Percentiles rank a stretch among this genome's conserved stretches.
phyloP scores from a whole-genome alignment of 495 filamentous ascomycete genomes.

The Tuber microsphaerosporum region DNA sequence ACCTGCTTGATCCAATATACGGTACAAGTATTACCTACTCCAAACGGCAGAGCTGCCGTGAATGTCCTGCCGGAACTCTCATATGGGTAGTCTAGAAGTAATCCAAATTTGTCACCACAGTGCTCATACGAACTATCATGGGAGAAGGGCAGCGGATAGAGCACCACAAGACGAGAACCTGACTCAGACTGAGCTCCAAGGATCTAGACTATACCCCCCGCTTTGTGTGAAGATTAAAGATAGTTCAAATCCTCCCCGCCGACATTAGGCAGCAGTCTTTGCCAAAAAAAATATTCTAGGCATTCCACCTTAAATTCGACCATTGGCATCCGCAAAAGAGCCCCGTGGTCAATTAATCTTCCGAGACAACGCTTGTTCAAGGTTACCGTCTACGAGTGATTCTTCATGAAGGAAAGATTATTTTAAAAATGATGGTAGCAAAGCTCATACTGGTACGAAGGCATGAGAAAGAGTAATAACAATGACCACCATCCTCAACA shows the following conservation, averaged over 20 bases:
- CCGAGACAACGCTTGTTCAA: background rate
- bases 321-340: background rate
- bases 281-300: background rate
- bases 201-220: background rate
- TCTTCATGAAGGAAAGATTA: background rate
- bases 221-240: background rate
- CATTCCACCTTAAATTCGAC: background rate
- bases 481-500: background rate
- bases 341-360: too few species aligned
- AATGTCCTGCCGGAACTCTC: background rate
- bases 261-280: background rate
- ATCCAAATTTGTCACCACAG: background rate
- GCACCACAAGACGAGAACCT: background rate
- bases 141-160: background rate
- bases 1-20: background rate
- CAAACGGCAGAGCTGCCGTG: background rate
- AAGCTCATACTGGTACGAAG: background rate
- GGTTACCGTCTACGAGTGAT: background rate
- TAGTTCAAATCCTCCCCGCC: background rate
- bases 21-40: too few species aligned
- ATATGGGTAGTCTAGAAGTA: background rate
- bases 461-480: background rate
- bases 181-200: background rate
- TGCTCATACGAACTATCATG: background rate
- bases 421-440: background rate